A percentile compares a stretch with the other conserved stretches of the same genome.
phyloP scores from a whole-genome alignment of 1,139 yeast genomes.

The Candida mesenterica region DNA sequence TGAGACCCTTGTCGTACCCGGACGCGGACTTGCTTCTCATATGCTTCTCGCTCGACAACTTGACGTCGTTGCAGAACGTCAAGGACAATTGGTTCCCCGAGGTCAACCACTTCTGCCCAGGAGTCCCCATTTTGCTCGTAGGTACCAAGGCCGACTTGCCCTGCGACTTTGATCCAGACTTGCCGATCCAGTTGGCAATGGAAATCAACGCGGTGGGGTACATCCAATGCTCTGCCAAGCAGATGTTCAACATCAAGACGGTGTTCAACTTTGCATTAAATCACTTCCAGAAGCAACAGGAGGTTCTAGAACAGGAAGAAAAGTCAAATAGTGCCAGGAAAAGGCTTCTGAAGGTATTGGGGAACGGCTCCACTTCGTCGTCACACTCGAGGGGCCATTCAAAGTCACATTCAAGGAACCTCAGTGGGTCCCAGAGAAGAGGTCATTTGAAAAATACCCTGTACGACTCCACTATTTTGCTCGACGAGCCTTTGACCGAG shows the following conservation, averaged over 20 bases:
- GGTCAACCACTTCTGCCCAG: slow-evolving; percentile 78
- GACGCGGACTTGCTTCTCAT: slow-evolving; percentile 74
- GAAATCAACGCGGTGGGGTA: slow-evolving; percentile 75
- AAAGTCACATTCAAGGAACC: slow-evolving; percentile 11
- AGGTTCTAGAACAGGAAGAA: slow-evolving; percentile 39
- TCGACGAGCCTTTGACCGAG: slow-evolving; percentile 41
- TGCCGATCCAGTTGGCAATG: slow-evolving; percentile 57
- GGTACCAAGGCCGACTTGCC: slow-evolving; percentile 76
- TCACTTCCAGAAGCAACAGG: slow-evolving; percentile 35
- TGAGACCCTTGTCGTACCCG: slow-evolving; percentile 81
- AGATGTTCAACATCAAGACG: slow-evolving; percentile 61
- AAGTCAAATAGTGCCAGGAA: slow-evolving; percentile 29
- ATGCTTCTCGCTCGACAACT: slow-evolving; percentile 71
- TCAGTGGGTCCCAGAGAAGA: slow-evolving; percentile 9
- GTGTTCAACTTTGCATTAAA: slow-evolving; percentile 60
- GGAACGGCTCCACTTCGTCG: slow-evolving; percentile 13
- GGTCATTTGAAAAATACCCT: slow-evolving; percentile 38
- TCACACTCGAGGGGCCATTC: slow-evolving; percentile 12
- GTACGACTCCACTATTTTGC: slow-evolving; percentile 35
- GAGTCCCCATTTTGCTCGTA: slow-evolving; percentile 69
- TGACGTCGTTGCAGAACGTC: slow-evolving; percentile 67
- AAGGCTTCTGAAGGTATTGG: slow-evolving; percentile 33
- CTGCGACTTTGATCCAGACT: slow-evolving; percentile 42
- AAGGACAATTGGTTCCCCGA: slow-evolving; percentile 87
- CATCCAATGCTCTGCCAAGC: slow-evolving; percentile 75